These are phyloP conservation scores for Metschnikowia aberdeeniae DNA, from an alignment of 805 yeast genomes.

Conservation along the genomic window DNA sequence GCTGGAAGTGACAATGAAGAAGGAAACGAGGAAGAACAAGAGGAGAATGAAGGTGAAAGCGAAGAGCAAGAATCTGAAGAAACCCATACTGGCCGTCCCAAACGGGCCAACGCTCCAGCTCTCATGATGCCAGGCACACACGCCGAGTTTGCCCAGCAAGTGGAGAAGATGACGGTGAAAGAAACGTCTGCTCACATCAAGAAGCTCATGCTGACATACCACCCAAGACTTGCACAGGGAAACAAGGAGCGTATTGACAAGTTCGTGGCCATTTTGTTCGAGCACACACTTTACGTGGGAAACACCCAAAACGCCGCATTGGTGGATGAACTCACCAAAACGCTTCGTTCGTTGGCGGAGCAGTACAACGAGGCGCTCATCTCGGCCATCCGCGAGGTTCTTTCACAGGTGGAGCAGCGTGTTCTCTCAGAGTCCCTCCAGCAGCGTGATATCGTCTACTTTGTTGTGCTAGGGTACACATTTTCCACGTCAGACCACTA, in stretches of 20 bases:
- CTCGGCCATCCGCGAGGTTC: constrained; percentile 53
- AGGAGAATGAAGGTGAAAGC: constrained; percentile 40
- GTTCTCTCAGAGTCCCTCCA: constrained; percentile 27
- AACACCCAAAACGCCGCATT: constrained; percentile 20
- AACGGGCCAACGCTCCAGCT: constrained; percentile 8
- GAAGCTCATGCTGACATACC: constrained; percentile 55
- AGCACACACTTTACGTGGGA: constrained; percentile 53
- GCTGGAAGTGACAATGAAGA: constrained; percentile 54
- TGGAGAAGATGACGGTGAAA: constrained; percentile 30
- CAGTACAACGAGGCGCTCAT: constrained; percentile 63
- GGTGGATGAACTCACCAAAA: constrained; percentile 39
- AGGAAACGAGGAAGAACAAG: constrained; percentile 59
- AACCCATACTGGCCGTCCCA: constrained; percentile 19
- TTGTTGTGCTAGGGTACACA: constrained; percentile 65
- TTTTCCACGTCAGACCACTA: constrained; percentile 95
- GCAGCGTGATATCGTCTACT: constrained; percentile 57
- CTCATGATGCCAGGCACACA: constrained; percentile 30
- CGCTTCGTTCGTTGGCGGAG: constrained; percentile 57
- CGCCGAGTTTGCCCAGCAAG: constrained; percentile 27
- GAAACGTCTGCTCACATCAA: constrained; percentile 49
- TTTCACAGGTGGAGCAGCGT: constrained; percentile 53
- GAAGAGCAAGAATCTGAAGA: constrained; percentile 42
- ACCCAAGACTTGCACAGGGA: constrained; percentile 76
- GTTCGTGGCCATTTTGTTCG: constrained; percentile 60
- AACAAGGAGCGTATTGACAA: constrained; percentile 69